phyloP scores from a whole-genome alignment of 139 green algal species.

The Haematococcus lacustris region DNA sequence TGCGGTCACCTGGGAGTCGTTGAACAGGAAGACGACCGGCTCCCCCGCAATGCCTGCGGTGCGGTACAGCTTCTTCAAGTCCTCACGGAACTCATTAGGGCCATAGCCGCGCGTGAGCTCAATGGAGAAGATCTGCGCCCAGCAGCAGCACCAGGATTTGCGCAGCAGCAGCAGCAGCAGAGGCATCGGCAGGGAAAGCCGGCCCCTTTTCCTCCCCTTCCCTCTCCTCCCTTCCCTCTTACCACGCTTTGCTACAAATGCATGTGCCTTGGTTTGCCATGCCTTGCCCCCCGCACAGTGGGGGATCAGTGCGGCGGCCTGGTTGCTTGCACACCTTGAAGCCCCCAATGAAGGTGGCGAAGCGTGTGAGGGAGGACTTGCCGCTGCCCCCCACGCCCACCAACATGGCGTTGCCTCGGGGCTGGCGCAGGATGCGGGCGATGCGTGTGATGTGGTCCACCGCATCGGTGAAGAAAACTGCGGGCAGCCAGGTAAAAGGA shows the following conservation, averaged over 20 bases:
- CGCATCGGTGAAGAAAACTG: slow-evolving; percentile 81
- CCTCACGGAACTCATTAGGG: slow-evolving; percentile 66
- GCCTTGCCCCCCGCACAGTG: too few relatives aligned
- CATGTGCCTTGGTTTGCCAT: too few relatives aligned
- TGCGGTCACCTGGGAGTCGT: slow-evolving; percentile 62
- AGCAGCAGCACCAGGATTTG: too few relatives aligned
- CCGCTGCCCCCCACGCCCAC: slow-evolving; percentile 77
- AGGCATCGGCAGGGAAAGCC: too few relatives aligned
- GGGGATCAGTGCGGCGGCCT: too few relatives aligned
- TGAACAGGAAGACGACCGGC: slow-evolving; percentile 70
- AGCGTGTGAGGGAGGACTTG: slow-evolving; percentile 71
- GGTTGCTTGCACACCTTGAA: slow-evolving; percentile 46
- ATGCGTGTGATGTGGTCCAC: slow-evolving; percentile 71
- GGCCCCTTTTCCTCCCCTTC: too few relatives aligned
- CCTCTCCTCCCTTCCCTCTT: too few relatives aligned
- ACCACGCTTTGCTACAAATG: too few relatives aligned
- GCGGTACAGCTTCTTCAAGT: slow-evolving; percentile 75
- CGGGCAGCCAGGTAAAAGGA: not conserved
- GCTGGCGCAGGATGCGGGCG: slow-evolving; percentile 68
- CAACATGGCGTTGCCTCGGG: slow-evolving; percentile 78
- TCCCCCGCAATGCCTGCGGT: slow-evolving; percentile 58
- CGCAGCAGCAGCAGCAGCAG: too few relatives aligned
- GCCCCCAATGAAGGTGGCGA: slow-evolving; percentile 63
- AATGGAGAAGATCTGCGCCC: slow-evolving; percentile 47
- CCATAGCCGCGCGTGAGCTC: slow-evolving; percentile 51